These are phyloP conservation scores for Leishmania tropica DNA, from an alignment of 208 protist species.

Conservation along the genomic window DNA sequence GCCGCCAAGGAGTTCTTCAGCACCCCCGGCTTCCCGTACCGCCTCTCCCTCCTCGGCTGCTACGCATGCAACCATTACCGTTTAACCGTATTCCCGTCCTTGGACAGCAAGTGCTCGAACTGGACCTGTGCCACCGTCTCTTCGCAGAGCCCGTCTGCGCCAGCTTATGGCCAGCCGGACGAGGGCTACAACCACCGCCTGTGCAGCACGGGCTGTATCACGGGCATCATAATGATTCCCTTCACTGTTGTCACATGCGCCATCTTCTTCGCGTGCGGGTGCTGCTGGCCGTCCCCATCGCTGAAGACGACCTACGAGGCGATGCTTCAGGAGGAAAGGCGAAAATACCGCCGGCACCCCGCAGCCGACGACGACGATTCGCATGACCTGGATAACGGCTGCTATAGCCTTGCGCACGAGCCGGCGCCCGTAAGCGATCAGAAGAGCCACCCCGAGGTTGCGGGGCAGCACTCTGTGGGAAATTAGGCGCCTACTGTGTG, in stretches of 20 bases:
- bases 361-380: conserved; percentile 13
- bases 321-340: conserved; percentile 18
- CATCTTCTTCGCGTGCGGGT: conserved; percentile 43
- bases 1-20: conserved; percentile 15
- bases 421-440: conserved; percentile 8
- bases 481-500: neutral
- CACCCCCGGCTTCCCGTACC: conserved; percentile 44
- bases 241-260: conserved; percentile 34
- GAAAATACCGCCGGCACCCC: conserved; percentile 1
- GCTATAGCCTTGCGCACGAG: conserved; percentile 13
- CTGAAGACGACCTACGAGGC: conserved; percentile 44
- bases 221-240: conserved; percentile 45
- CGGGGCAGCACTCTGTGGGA: neutral
- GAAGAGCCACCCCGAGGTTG: conserved; percentile 8
- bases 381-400: neutral
- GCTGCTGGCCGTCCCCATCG: conserved; percentile 55
- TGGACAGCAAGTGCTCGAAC: conserved; percentile 10
- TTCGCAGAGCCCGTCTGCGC: conserved; percentile 24
- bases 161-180: conserved; percentile 22
- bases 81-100: conserved; percentile 12
- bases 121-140: conserved; percentile 35
- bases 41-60: conserved; percentile 34
- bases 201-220: conserved; percentile 53
- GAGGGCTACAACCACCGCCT: conserved; percentile 57
- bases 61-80: conserved; percentile 54